Conservation (phyloP, 768 basidiomycete genomes). For the Trametes elegans region DNA sequence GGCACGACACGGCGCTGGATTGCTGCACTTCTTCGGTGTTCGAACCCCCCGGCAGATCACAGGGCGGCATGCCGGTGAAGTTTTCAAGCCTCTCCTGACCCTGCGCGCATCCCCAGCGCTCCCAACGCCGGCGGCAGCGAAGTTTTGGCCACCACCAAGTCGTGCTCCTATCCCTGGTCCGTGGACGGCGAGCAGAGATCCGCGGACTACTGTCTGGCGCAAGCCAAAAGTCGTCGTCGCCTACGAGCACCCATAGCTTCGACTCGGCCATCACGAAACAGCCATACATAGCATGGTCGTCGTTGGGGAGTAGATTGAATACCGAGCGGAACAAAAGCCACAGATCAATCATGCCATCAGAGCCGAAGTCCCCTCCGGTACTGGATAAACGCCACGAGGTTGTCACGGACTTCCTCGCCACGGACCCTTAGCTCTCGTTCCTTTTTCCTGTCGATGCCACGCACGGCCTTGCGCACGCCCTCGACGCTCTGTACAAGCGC, state of each 20-base stretch:
- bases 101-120: background rate
- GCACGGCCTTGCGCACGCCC: constrained; percentile 59
- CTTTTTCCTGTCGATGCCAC: constrained; percentile 63
- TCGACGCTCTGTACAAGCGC: constrained; percentile 59
- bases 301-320: constrained; percentile 8
- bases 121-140: background rate
- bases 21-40: constrained; percentile 5
- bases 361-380: constrained; percentile 61
- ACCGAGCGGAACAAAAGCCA: background rate
- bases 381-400: constrained; percentile 70
- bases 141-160: background rate
- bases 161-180: background rate
- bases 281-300: constrained; percentile 4
- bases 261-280: background rate
- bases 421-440: constrained; percentile 62
- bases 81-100: constrained; percentile 5
- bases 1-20: background rate
- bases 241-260: background rate
- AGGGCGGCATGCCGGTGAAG: background rate
- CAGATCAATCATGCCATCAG: constrained; percentile 24
- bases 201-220: background rate
- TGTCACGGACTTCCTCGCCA: constrained; percentile 76
- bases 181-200: background rate
- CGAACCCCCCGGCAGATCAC: background rate
- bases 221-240: background rate